Conservation (phyloP, 1,139 yeast species). For the Scheffersomyces titani region DNA sequence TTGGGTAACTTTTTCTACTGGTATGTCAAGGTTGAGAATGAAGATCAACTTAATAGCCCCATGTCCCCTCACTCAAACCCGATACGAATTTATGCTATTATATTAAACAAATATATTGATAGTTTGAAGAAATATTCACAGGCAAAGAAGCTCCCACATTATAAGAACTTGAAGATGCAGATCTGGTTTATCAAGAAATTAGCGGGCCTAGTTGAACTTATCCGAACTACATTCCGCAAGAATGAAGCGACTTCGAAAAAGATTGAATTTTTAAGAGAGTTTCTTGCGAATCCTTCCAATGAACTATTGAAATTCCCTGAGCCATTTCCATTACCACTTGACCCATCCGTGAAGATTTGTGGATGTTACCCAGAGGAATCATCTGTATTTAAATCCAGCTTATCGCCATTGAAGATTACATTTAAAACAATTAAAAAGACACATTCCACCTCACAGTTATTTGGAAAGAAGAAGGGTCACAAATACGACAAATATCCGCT, state of each 20-base stretch:
- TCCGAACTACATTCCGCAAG: slow-evolving; percentile 40
- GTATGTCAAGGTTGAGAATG: slow-evolving; percentile 87
- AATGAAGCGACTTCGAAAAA: slow-evolving; percentile 49
- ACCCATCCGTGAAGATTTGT: slow-evolving; percentile 64
- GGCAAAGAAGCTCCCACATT: slow-evolving; percentile 33
- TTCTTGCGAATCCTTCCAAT: slow-evolving; percentile 40
- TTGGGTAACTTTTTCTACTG: slow-evolving; percentile 87
- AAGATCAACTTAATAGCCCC: slow-evolving; percentile 52
- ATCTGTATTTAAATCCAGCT: slow-evolving; percentile 84
- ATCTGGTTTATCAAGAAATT: slow-evolving; percentile 48
- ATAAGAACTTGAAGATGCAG: slow-evolving; percentile 42
- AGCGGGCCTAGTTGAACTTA: slow-evolving; percentile 41
- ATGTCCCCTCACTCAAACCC: slow-evolving; percentile 9
- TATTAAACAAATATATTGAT: slow-evolving; percentile 44
- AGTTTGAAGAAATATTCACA: slow-evolving; percentile 33
- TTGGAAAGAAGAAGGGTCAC: slow-evolving; percentile 30
- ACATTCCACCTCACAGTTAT: slow-evolving; percentile 29
- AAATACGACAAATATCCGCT: slow-evolving; percentile 66
- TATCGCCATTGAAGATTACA: slow-evolving; percentile 83
- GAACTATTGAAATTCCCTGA: slow-evolving; percentile 44
- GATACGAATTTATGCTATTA: slow-evolving; percentile 31
- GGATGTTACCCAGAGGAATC: slow-evolving; percentile 83
- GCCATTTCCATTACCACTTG: slow-evolving; percentile 70
- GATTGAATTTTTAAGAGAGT: slow-evolving; percentile 42
- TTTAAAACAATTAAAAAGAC: slow-evolving; percentile 55